Evolutionary conservation across 2,329 filamentous ascomycete genomes (phyloP), one percentile per base, ranked within the genome.

Genomic region (Dactylellina cionopaga): DNA sequence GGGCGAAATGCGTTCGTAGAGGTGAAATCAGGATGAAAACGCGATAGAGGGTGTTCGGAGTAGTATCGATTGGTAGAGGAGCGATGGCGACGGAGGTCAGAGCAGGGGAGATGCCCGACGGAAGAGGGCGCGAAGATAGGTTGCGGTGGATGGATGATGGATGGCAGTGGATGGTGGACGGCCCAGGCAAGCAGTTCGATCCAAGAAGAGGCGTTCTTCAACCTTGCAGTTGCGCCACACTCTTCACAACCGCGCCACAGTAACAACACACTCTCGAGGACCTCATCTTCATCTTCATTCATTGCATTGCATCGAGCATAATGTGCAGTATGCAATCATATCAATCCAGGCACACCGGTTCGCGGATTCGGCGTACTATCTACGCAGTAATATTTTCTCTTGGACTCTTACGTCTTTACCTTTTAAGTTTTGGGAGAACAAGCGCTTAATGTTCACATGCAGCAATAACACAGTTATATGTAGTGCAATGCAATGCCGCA

Each of bases 1-100:
- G 79, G 59, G 51, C 54, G 54, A 25, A 31, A 33, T 41, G 22
- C 3, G 39, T n/a, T n/a, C n/a, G n/a, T 35, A 27, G 17, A n/a
- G 27, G 31, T 22, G 3, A 43, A 43, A 37, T 22, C 39, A 17
- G 24, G 46, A 24, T 47, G 41, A 31, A 70, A 47, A 70, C 65
- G 65, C 65, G 65, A 70, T 43, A 41, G 39, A 13, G 27, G 33
- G 31, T 55, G 49, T 27, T 49, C 43, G 62, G 52, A 24, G 29
- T 6, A 17, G 39, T 49, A 33, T 49, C 62, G 51, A 29, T 43
- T 49, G 51, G 43, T 15, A 19, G 19, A 17, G 29, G 15, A 31
- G 29, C 10, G 27, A 33, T 5, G 41, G 22, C 22, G 35, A 43
- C 22, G 46, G 15, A 33, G 19, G 46, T n/a, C 19, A 24, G 33